A percentile compares a stretch with the other conserved stretches of the same genome.
Evolutionary conservation across 371 early-diverging fungal species (phyloP).

Genomic region (Astathelohania contejeani): DNA sequence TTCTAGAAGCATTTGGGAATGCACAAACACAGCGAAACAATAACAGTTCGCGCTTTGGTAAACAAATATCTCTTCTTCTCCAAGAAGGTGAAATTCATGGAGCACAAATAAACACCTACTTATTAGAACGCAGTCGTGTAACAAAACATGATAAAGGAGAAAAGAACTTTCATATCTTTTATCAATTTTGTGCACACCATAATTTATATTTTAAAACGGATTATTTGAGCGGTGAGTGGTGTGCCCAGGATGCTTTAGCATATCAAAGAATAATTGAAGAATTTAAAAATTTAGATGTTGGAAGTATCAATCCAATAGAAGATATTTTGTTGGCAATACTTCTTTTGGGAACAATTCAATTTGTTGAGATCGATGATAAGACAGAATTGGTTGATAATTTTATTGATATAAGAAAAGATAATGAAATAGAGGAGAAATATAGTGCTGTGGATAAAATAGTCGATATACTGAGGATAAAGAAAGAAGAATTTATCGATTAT

Average conservation of each 20-base stretch:
- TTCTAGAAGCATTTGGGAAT: constrained; percentile 53
- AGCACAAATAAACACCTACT: constrained; percentile 38
- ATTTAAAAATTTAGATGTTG: constrained; percentile 53
- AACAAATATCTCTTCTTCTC: constrained; percentile 37
- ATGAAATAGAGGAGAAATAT: not conserved
- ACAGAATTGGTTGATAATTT: constrained; percentile 5
- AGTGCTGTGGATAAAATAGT: constrained; percentile 3
- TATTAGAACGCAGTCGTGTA: constrained; percentile 51
- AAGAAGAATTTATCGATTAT: constrained; percentile 24
- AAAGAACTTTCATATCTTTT: constrained; percentile 51
- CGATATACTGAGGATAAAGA: constrained; percentile 10
- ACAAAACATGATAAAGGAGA: constrained; percentile 46
- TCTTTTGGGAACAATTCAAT: constrained; percentile 29
- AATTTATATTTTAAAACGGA: constrained; percentile 56
- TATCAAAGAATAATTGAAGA: constrained; percentile 57
- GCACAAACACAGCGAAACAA: constrained; percentile 46
- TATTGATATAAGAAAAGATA: not conserved
- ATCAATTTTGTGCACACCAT: constrained; percentile 6
- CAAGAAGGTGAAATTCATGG: constrained; percentile 19
- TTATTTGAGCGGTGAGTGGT: constrained; percentile 60
- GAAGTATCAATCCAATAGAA: constrained; percentile 58
- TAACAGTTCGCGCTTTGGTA: constrained; percentile 51
- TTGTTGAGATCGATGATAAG: not conserved
- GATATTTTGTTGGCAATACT: constrained; percentile 53
- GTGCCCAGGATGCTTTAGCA: not conserved